phyloP scores from a whole-genome alignment of 768 basidiomycete species.

The Pholiota conissans region DNA sequence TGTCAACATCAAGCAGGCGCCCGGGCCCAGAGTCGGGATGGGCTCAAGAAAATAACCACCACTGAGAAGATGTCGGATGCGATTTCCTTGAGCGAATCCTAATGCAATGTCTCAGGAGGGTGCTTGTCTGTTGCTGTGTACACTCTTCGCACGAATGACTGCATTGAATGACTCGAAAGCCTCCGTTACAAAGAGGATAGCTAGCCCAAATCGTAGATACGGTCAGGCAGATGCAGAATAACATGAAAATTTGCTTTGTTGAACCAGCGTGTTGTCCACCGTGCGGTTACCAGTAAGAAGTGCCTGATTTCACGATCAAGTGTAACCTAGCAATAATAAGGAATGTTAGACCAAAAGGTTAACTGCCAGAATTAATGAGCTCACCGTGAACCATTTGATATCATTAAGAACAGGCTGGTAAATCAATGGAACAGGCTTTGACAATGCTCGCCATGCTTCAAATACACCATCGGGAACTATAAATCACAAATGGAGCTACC shows the following conservation, averaged over 20 bases:
- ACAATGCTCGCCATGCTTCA: constrained; percentile 33
- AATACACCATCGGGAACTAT: constrained; percentile 14
- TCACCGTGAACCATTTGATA: constrained; percentile 33
- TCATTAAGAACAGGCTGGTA: constrained; percentile 40
- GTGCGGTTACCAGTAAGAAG: constrained; percentile 32
- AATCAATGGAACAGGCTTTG: constrained; percentile 32
- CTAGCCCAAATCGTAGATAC: constrained; percentile 42
- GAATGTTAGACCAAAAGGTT: constrained; percentile 1
- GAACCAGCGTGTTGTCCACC: constrained; percentile 32
- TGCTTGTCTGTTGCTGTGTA: constrained; percentile 34
- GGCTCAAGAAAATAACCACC: neutral
- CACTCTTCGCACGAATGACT: constrained; percentile 29
- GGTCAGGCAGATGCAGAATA: constrained; percentile 33
- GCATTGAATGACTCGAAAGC: constrained; percentile 42
- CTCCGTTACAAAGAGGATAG: constrained; percentile 44
- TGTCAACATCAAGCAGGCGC: neutral
- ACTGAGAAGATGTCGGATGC: neutral
- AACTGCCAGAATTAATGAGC: constrained; percentile 5
- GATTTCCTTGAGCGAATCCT: neutral
- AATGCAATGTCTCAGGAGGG: constrained; percentile 29
- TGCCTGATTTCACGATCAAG: constrained; percentile 31
- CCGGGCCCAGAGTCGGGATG: no score
- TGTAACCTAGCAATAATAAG: constrained; percentile 14
- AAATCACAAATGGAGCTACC: neutral
- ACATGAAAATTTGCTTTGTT: constrained; percentile 48